phyloP scores from a whole-genome alignment of 2,329 filamentous ascomycete genomes.

The Neofusicoccum sp. region DNA sequence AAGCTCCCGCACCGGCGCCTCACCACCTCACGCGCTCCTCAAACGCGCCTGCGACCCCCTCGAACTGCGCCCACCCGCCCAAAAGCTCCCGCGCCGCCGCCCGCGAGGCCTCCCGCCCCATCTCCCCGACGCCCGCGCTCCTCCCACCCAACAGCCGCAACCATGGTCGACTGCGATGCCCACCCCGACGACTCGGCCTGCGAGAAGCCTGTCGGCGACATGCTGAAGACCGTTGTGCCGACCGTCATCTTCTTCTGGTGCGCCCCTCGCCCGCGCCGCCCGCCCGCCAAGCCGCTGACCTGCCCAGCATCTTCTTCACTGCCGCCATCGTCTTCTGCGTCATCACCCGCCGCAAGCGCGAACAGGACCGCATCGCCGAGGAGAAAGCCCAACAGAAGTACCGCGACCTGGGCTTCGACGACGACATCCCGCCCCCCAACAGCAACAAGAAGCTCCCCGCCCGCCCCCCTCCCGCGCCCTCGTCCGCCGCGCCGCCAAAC shows the following conservation, averaged over 20 bases:
- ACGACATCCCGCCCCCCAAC: not conserved
- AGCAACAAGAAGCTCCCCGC: not conserved
- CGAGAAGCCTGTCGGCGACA: constrained; percentile 8
- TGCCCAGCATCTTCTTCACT: not conserved
- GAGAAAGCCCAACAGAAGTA: not conserved
- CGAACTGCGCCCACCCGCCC: not conserved
- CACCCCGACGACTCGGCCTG: not conserved
- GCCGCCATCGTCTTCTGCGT: constrained; percentile 6
- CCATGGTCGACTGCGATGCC: constrained; percentile 11
- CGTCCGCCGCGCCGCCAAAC: not conserved
- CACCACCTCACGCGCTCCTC: not conserved
- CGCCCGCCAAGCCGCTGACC: not conserved
- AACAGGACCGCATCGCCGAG: not conserved
- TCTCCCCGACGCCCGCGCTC: not conserved
- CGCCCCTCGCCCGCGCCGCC: not conserved
- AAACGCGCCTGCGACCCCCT: not conserved
- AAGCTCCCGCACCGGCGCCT: not conserved
- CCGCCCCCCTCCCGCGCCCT: not conserved
- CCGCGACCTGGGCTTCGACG: constrained; percentile 11
- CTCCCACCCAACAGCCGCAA: not conserved
- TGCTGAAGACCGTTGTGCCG: not conserved
- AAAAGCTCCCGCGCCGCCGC: not conserved
- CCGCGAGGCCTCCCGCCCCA: not conserved
- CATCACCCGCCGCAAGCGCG: not conserved
- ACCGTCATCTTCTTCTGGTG: not conserved